These are phyloP conservation scores for Lichtheimia corymbifera DNA, from an alignment of 371 early-diverging fungal species.

Conservation along the genomic window DNA sequence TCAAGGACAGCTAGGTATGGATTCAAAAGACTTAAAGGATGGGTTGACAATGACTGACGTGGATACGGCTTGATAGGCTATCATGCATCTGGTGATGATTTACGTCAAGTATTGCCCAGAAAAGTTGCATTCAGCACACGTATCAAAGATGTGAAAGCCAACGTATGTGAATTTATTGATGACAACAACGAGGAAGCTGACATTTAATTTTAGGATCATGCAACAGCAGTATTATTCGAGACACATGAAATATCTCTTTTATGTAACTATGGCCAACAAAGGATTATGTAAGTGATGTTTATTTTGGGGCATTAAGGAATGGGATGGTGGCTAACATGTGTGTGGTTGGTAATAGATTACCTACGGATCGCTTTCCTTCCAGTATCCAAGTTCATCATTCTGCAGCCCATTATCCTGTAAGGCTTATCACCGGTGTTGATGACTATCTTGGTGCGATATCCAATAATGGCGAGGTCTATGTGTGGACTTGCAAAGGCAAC, in stretches of 20 bases:
- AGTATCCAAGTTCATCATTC: constrained; percentile 35
- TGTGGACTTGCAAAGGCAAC: constrained; percentile 39
- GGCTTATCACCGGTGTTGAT: constrained; percentile 43
- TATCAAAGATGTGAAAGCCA: constrained; percentile 57
- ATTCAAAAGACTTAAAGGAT: background rate
- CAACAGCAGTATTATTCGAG: constrained; percentile 52
- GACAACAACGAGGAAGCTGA: background rate
- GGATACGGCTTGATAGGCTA: constrained; percentile 32
- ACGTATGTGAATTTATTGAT: constrained; percentile 22
- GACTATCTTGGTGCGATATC: constrained; percentile 55
- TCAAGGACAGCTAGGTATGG: constrained; percentile 73
- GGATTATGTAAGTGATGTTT: constrained; percentile 33
- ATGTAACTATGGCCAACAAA: constrained; percentile 49
- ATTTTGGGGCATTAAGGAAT: background rate
- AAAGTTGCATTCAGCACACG: constrained; percentile 49
- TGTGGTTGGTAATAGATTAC: constrained; percentile 25
- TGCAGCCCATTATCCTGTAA: constrained; percentile 18
- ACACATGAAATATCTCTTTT: constrained; percentile 51
- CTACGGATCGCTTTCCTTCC: constrained; percentile 44
- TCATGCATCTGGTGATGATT: constrained; percentile 46
- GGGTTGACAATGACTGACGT: background rate
- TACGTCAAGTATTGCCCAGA: constrained; percentile 43
- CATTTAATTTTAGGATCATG: constrained; percentile 36
- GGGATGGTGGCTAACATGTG: background rate
- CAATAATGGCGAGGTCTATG: constrained; percentile 51